These are phyloP conservation scores for Nidula niveotomentosa DNA, from an alignment of 1,284 basidiomycete species.

Conservation along the genomic window DNA sequence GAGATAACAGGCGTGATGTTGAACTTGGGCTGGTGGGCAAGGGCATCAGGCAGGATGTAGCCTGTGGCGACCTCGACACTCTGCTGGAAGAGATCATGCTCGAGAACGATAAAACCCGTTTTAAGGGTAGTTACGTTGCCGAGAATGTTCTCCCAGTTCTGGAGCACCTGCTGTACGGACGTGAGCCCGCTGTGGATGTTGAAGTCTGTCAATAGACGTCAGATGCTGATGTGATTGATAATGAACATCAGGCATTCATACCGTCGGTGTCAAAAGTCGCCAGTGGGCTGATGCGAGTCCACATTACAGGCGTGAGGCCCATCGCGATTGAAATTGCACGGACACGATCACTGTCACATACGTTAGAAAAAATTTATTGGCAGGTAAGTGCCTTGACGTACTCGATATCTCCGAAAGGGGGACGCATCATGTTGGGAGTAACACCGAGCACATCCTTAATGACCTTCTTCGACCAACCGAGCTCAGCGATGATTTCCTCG, in stretches of 20 bases:
- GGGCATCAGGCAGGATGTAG: constrained; percentile 68
- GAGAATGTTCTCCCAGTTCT: constrained; percentile 67
- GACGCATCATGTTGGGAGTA: constrained; percentile 65
- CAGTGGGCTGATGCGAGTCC: constrained; percentile 59
- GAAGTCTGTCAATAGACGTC: constrained; percentile 54
- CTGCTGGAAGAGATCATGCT: constrained; percentile 73
- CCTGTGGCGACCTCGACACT: constrained; percentile 70
- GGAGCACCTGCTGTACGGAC: constrained; percentile 54
- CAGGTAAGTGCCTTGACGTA: constrained; percentile 22
- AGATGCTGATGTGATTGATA: constrained; percentile 1
- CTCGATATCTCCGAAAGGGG: constrained; percentile 73
- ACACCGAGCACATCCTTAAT: constrained; percentile 80
- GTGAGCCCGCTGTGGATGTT: constrained; percentile 68
- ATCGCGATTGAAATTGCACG: constrained; percentile 75
- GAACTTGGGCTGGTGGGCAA: constrained; percentile 60
- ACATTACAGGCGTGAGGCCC: constrained; percentile 66
- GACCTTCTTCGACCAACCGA: constrained; percentile 85
- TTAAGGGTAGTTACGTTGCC: constrained; percentile 45
- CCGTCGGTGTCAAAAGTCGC: constrained; percentile 68
- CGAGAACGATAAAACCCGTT: constrained; percentile 73
- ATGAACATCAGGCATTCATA: constrained; percentile 21
- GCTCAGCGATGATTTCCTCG: constrained; percentile 85
- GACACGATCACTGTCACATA: constrained; percentile 66
- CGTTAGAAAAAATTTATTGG: constrained; percentile 10
- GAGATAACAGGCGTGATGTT: constrained; percentile 63